These are phyloP conservation scores for Paramecium pentaurelia DNA, from an alignment of 73 alveolate species.

Conservation along the genomic window DNA sequence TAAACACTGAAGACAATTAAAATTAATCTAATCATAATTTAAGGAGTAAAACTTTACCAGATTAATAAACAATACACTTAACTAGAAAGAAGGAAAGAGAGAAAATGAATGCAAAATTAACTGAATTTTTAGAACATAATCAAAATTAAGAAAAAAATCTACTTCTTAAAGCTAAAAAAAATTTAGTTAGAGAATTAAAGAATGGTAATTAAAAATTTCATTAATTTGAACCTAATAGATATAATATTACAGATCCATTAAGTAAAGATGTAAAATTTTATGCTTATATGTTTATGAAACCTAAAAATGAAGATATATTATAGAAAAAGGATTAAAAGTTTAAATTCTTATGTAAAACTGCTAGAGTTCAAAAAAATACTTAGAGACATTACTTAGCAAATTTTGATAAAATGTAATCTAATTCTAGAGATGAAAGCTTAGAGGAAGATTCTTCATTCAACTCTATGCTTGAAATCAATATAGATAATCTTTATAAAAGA, in stretches of 20 bases:
- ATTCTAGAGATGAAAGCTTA: background rate
- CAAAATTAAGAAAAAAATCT: background rate
- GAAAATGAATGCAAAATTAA: background rate
- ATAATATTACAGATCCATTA: background rate
- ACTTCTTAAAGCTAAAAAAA: background rate
- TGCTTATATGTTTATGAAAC: constrained; percentile 31
- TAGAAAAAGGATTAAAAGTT: background rate
- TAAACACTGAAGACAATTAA: background rate
- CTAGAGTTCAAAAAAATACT: background rate
- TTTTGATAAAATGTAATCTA: background rate
- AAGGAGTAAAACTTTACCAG: background rate
- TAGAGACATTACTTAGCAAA: background rate
- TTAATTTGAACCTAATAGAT: constrained; percentile 2
- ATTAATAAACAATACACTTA: background rate
- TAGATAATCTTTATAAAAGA: constrained; percentile 7
- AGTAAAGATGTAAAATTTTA: constrained; percentile 12
- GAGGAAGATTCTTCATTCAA: constrained; percentile 18
- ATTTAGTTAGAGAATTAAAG: background rate
- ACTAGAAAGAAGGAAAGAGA: background rate
- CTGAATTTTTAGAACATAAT: background rate
- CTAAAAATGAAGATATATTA: background rate
- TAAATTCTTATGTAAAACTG: background rate
- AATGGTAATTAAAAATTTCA: background rate
- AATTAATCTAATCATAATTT: background rate
- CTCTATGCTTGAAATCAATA: background rate